phyloP scores from a whole-genome alignment of 1,139 yeast genomes.

The Meyerozyma athensensis region DNA sequence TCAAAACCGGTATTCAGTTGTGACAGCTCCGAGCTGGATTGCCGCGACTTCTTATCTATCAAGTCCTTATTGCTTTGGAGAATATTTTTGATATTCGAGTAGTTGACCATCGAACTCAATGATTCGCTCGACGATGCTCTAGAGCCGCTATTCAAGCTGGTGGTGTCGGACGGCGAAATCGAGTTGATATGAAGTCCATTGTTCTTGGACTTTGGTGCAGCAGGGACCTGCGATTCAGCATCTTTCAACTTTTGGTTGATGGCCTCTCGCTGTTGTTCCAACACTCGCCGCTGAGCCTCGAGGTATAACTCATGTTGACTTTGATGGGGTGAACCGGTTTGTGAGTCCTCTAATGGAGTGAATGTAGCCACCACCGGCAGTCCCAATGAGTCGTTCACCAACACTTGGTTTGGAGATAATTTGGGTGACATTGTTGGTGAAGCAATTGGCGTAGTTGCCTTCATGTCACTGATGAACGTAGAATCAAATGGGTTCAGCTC shows the following conservation, averaged over 20 bases:
- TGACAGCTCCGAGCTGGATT: constrained; percentile 2
- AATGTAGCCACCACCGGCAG: constrained; percentile 4
- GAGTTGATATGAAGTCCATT: constrained; percentile 8
- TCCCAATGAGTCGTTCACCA: neutral
- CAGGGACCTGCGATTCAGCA: neutral
- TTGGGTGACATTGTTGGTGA: constrained; percentile 10
- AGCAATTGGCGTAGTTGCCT: constrained; percentile 9
- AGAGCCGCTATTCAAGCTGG: constrained; percentile 6
- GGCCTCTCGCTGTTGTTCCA: constrained; percentile 36
- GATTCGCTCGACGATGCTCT: constrained; percentile 13
- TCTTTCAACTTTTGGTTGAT: constrained; percentile 23
- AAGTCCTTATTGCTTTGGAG: constrained; percentile 9
- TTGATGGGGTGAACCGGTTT: constrained; percentile 3
- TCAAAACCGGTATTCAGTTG: constrained; percentile 3
- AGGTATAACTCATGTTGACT: constrained; percentile 33
- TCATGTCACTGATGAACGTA: constrained; percentile 19
- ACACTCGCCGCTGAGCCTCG: constrained; percentile 34
- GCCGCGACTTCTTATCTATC: constrained; percentile 5
- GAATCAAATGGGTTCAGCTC: constrained; percentile 40
- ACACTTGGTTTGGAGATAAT: constrained; percentile 14
- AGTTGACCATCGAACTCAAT: constrained; percentile 10
- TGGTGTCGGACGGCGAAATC: constrained; percentile 9
- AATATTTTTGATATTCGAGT: constrained; percentile 10
- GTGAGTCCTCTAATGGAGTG: neutral
- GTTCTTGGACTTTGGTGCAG: constrained; percentile 2